Conservation (phyloP, 1,284 basidiomycete species). For the Apiotrichum montevideense region DNA sequence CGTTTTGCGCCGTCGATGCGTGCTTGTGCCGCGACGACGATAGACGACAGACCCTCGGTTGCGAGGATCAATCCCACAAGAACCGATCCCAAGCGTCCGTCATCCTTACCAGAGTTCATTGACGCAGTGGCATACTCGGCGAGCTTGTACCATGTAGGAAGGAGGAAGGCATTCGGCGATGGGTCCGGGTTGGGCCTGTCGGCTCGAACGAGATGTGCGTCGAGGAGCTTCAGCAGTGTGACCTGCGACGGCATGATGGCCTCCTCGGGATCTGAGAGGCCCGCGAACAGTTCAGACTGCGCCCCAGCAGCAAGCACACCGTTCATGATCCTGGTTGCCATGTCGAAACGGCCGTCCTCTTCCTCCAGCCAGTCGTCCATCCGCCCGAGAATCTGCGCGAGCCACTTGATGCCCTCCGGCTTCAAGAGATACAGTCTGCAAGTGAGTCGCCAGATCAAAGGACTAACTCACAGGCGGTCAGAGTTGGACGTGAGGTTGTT, state of each 20-base stretch:
- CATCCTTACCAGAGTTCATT: slow-evolving; percentile 30
- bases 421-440: slow-evolving; percentile 9
- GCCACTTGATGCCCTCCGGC: slow-evolving; percentile 24
- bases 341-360: slow-evolving; percentile 61
- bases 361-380: slow-evolving; percentile 62
- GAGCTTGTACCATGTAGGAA: slow-evolving; percentile 17
- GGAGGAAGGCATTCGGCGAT: slow-evolving; percentile 18
- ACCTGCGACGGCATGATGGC: slow-evolving; percentile 75
- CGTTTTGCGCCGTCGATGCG: slow-evolving; percentile 1
- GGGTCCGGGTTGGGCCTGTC: slow-evolving; percentile 2
- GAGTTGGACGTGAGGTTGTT: slow-evolving; percentile 62
- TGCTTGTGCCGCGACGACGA: slow-evolving; percentile 47
- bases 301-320: slow-evolving; percentile 45
- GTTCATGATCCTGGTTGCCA: slow-evolving; percentile 57
- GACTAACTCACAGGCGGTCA: slow-evolving; percentile 54
- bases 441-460: neutral
- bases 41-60: slow-evolving; percentile 52
- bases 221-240: slow-evolving; percentile 74
- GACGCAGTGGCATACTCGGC: slow-evolving; percentile 23
- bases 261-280: slow-evolving; percentile 51
- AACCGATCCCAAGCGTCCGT: slow-evolving; percentile 51
- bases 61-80: slow-evolving; percentile 73
- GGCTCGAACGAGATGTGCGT: slow-evolving; percentile 58
- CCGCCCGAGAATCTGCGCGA: slow-evolving; percentile 50
- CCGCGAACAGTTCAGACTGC: slow-evolving; percentile 17